Percentiles rank a stretch among this genome's conserved stretches.
Evolutionary conservation across 2,329 filamentous ascomycete genomes (phyloP).

Genomic region (Sordariomycetes sp.): DNA sequence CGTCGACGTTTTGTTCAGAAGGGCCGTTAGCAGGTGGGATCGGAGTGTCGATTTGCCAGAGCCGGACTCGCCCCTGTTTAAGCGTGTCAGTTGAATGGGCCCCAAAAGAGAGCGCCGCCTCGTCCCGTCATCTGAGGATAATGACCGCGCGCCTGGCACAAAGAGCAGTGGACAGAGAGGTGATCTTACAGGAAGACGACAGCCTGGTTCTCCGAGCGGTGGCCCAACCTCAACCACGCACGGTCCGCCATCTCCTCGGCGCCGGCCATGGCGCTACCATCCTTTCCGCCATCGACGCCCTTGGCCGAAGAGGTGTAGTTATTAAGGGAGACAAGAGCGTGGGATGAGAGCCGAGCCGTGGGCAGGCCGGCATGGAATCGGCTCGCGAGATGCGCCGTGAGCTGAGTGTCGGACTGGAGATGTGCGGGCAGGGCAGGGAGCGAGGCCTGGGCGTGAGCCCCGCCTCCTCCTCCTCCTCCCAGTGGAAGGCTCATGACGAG

Average conservation of each 20-base stretch:
- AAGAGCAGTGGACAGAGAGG: not conserved
- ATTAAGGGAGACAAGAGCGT: constrained; percentile 85
- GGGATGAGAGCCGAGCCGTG: constrained; percentile 80
- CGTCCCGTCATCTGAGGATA: not conserved
- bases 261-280: constrained; percentile 84
- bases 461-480: constrained; percentile 32
- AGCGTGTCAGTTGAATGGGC: not conserved
- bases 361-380: constrained; percentile 89
- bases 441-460: constrained; percentile 71
- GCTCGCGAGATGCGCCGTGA: constrained; percentile 73
- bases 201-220: constrained; percentile 86
- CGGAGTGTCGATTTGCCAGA: constrained; percentile 93
- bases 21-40: constrained; percentile 73
- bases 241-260: constrained; percentile 85
- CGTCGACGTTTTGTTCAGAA: constrained; percentile 84
- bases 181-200: constrained; percentile 76
- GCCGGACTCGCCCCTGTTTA: constrained; percentile 76
- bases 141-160: not conserved
- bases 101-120: not conserved
- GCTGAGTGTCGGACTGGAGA: constrained; percentile 65
- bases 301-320: constrained; percentile 86
- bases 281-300: constrained; percentile 80
- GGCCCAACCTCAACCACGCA: constrained; percentile 75
- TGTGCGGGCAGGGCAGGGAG: constrained; percentile 80
- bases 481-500: constrained; percentile 48